Evolutionary conservation across 495 filamentous ascomycete genomes (phyloP).

Genomic region (Penicillium pancosmium): DNA sequence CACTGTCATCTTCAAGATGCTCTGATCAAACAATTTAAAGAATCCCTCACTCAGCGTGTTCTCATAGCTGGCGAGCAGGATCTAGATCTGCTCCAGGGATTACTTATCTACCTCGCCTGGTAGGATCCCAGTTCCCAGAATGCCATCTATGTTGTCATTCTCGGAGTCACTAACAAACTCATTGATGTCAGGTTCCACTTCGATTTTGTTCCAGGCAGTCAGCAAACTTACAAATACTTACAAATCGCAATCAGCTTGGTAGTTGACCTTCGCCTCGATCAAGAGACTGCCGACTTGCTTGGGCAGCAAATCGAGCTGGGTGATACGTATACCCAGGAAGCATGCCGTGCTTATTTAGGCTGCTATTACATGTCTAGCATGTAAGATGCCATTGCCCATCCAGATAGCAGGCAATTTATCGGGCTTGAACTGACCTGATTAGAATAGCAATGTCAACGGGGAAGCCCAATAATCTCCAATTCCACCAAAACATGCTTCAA

Average conservation of each 20-base stretch:
- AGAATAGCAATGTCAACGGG: slow-evolving; percentile 18
- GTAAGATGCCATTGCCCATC: slow-evolving; percentile 14
- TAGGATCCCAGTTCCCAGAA: slow-evolving; percentile 8
- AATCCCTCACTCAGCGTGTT: slow-evolving; percentile 13
- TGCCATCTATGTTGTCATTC: background rate
- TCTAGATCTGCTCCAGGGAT: slow-evolving; percentile 30
- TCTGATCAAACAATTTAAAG: slow-evolving; percentile 16
- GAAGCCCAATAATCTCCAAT: slow-evolving; percentile 17
- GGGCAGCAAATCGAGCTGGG: slow-evolving; percentile 6
- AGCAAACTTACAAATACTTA: slow-evolving; percentile 20
- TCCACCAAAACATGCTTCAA: slow-evolving; percentile 15
- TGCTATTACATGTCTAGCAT: slow-evolving; percentile 22
- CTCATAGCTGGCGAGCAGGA: slow-evolving; percentile 25
- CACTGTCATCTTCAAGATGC: slow-evolving; percentile 14
- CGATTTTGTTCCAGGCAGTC: slow-evolving; percentile 13
- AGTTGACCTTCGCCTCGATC: slow-evolving; percentile 17
- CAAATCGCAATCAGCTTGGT: slow-evolving; percentile 27
- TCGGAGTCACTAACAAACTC: background rate
- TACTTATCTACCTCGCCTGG: slow-evolving; percentile 30
- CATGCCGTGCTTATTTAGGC: slow-evolving; percentile 20
- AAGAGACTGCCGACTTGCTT: slow-evolving; percentile 9
- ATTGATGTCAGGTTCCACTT: slow-evolving; percentile 14
- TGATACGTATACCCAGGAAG: slow-evolving; percentile 12
- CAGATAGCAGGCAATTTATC: background rate
- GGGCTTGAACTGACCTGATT: slow-evolving; percentile 8